Conservation (phyloP, 331 rosid genomes). For the Cydonia oblonga region DNA sequence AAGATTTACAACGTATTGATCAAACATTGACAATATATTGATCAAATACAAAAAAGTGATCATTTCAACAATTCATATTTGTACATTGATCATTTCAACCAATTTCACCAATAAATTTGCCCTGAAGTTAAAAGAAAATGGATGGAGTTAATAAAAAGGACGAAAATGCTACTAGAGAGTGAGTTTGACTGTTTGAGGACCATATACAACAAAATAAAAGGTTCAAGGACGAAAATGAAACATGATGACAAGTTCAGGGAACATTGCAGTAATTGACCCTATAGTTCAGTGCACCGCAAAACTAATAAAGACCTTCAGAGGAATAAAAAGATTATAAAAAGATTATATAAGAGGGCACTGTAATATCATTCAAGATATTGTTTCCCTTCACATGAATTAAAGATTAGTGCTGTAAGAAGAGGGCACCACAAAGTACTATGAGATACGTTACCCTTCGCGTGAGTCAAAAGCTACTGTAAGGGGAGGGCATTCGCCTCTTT, state of each 20-base stretch:
- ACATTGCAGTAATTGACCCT: neutral
- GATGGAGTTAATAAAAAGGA: neutral
- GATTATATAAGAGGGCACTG: neutral
- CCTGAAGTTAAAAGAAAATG: neutral
- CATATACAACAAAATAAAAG: neutral
- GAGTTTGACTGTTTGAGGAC: neutral
- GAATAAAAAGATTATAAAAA: neutral
- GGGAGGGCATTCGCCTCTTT: conserved; percentile 68
- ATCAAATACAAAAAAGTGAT: neutral
- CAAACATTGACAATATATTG: too few relatives aligned
- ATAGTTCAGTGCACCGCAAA: neutral
- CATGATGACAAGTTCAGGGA: neutral
- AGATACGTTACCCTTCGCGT: conserved; percentile 62
- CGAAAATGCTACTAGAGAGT: neutral
- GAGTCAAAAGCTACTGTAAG: conserved; percentile 61
- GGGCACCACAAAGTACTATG: conserved; percentile 16
- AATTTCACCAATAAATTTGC: neutral
- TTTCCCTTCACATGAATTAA: neutral
- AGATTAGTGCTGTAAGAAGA: neutral
- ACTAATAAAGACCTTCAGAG: neutral
- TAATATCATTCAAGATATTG: neutral
- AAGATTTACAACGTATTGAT: too few relatives aligned
- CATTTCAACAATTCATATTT: neutral
- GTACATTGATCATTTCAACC: neutral
- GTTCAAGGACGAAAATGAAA: neutral